phyloP scores from a whole-genome alignment of 2,329 filamentous ascomycete genomes.

The Juglanconis sp. region DNA sequence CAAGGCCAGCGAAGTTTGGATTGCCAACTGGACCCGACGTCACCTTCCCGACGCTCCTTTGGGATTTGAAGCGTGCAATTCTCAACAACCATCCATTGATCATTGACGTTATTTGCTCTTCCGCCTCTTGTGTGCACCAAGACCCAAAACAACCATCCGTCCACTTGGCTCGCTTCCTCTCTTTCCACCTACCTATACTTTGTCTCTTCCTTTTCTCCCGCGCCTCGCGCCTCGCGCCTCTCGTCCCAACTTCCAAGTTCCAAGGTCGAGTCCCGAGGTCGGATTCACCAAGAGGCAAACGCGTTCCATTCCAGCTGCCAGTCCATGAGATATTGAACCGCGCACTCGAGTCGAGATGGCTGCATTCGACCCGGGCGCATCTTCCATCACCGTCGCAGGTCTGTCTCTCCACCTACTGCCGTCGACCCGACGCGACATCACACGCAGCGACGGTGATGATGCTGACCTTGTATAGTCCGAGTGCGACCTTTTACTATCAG shows the following conservation, averaged over 20 bases:
- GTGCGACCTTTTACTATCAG: constrained; percentile 76
- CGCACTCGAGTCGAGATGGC: constrained; percentile 26
- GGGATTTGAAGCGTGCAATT: background rate
- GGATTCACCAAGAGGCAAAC: background rate
- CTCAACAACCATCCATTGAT: background rate
- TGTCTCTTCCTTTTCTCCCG: background rate
- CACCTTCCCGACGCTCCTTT: background rate
- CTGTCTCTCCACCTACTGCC: constrained; percentile 21
- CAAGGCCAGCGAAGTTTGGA: background rate
- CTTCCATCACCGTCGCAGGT: constrained; percentile 60
- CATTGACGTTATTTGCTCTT: no score
- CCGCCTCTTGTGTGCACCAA: no score
- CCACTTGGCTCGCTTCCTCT: background rate
- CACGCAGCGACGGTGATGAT: background rate
- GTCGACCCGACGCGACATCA: no score
- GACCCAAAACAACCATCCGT: no score
- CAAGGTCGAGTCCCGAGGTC: background rate
- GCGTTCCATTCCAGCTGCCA: constrained; percentile 1
- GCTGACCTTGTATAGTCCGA: constrained; percentile 49
- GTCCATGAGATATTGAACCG: constrained; percentile 11
- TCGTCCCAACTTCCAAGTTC: background rate
- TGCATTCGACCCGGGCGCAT: constrained; percentile 43
- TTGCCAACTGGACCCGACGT: constrained; percentile 1
- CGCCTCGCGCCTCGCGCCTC: background rate
- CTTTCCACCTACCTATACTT: background rate